These are phyloP conservation scores for Globisporangium perplexum DNA, from an alignment of 352 stramenopile genomes.

Conservation along the genomic window DNA sequence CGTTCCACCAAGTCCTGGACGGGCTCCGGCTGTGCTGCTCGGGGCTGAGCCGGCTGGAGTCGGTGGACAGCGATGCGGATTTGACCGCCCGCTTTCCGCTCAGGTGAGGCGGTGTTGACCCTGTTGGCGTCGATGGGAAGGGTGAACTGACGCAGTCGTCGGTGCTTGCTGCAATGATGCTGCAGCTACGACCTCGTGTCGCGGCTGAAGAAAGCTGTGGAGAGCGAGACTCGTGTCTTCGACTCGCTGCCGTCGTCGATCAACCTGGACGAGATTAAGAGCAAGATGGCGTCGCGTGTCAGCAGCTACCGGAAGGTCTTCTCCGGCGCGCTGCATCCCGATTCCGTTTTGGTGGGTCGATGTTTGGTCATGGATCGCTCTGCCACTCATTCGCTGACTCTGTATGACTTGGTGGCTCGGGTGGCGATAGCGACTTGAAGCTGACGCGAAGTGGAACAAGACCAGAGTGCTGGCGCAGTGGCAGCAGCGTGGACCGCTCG, in stretches of 20 bases:
- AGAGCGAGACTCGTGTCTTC: conserved; percentile 13
- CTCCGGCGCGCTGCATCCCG: conserved; percentile 24
- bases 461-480: neutral
- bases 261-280: conserved; percentile 24
- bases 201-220: conserved; percentile 40
- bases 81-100: conserved; percentile 20
- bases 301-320: conserved; percentile 31
- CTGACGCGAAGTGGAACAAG: neutral
- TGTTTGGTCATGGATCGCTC: neutral
- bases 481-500: conserved; percentile 6
- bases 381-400: neutral
- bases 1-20: conserved; percentile 52
- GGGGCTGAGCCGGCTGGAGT: conserved; percentile 23
- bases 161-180: conserved; percentile 4
- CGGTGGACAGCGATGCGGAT: conserved; percentile 6
- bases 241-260: neutral
- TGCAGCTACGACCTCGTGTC: conserved; percentile 24
- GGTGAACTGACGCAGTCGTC: too few relatives aligned
- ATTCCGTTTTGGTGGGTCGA: conserved; percentile 32
- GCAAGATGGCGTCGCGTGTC: conserved; percentile 42
- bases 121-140: too few relatives aligned
- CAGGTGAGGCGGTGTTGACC: conserved; percentile 18
- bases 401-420: neutral
- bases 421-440: neutral
- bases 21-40: conserved; percentile 25